Evolutionary conservation across 441 rosid genomes (phyloP).

Genomic region (Aleurites moluccanus): DNA sequence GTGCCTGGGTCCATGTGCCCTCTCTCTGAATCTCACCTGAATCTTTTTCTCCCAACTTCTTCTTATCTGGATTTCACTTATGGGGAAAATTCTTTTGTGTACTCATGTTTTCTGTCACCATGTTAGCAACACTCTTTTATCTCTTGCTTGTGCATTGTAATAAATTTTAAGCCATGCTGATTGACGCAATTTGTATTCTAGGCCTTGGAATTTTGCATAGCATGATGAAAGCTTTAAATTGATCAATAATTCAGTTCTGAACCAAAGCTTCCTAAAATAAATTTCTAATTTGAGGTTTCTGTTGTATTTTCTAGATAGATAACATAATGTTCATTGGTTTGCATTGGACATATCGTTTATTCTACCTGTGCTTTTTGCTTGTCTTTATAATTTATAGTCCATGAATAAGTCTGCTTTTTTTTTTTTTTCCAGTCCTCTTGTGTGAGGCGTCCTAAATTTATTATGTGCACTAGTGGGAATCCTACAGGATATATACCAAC

Average conservation of each 20-base stretch:
- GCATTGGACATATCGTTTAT: neutral
- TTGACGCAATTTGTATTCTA: neutral
- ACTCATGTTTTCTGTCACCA: neutral
- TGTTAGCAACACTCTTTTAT: neutral
- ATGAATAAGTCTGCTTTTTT: constrained; percentile 8
- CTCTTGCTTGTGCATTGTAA: neutral
- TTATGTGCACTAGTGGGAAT: constrained; percentile 84
- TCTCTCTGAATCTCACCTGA: neutral
- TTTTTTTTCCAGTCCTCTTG: constrained; percentile 63
- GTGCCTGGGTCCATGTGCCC: neutral
- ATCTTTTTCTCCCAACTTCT: neutral
- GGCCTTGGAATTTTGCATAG: neutral
- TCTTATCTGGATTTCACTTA: neutral
- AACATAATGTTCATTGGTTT: neutral
- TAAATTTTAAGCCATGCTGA: neutral
- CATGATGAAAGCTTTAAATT: neutral
- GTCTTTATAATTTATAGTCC: neutral
- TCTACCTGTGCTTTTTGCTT: neutral
- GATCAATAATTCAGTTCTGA: neutral
- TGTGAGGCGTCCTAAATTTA: constrained; percentile 79
- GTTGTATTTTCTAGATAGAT: neutral
- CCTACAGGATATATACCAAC: constrained; percentile 72
- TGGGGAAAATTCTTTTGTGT: neutral
- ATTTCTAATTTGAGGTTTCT: neutral
- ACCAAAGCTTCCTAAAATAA: neutral